Conservation (phyloP, 352 stramenopile species). For the Phytophthora meadii region DNA sequence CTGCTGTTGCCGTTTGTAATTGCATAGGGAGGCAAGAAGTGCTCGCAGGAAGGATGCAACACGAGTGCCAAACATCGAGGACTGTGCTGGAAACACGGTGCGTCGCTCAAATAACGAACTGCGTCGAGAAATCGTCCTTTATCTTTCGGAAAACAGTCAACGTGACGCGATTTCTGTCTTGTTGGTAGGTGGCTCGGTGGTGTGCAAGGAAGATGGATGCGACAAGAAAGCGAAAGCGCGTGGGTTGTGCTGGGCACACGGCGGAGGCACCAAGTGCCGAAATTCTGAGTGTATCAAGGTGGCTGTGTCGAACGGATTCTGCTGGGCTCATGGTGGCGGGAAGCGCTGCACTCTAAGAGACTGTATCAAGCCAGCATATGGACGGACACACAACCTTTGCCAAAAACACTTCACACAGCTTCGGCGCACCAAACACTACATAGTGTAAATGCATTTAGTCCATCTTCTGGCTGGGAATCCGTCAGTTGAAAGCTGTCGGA, state of each 20-base stretch:
- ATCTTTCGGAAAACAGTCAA: too few species aligned
- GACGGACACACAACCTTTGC: slow-evolving; percentile 31
- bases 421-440: neutral
- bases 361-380: slow-evolving; percentile 49
- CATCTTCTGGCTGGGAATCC: neutral
- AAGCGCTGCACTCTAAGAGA: slow-evolving; percentile 34
- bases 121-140: too few species aligned
- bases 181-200: slow-evolving; percentile 24
- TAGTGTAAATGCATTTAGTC: too few species aligned
- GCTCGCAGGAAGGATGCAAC: slow-evolving; percentile 44
- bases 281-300: slow-evolving; percentile 43
- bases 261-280: slow-evolving; percentile 63
- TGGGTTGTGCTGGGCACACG: slow-evolving; percentile 80
- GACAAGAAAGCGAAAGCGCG: slow-evolving; percentile 48
- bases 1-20: neutral
- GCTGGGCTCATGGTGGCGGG: slow-evolving; percentile 32
- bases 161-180: neutral
- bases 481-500: too few species aligned
- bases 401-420: slow-evolving; percentile 19
- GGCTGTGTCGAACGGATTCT: slow-evolving; percentile 43
- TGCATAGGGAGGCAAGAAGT: slow-evolving; percentile 58
- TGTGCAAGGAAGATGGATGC: slow-evolving; percentile 47
- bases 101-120: too few species aligned
- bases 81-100: slow-evolving; percentile 43
- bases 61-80: slow-evolving; percentile 60